Base-by-base conservation (phyloP, 768 basidiomycete species). In the Podaxis mareebaensis region DNA sequence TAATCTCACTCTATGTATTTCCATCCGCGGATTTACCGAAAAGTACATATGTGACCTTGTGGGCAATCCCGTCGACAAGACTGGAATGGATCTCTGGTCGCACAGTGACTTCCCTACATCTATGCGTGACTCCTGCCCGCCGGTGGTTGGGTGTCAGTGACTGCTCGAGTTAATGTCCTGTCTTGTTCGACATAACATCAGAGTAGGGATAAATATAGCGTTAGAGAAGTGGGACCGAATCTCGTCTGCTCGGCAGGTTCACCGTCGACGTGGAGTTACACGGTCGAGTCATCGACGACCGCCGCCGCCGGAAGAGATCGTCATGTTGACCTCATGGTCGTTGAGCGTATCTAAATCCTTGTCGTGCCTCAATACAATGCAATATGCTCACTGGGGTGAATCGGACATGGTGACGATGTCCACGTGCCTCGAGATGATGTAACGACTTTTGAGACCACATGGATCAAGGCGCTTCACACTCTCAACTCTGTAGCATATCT, bases 11-110 rank as follows among this genome's bases (percentile, higher is more conserved):
- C 30, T 39, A 30, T 26, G 7, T 24, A 53, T 33, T 48, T 11
- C 4, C 10, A 38, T 51, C 59, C 56, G 56, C 40, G 17, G 28
- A 57, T 57, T 28, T 30, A 42, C 56, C 56, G 56, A 57, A 42
- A 57, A 22, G 33, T 33, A 33, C 6, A 51, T 28, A 24, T 24
- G 20, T 28, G 56, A 39, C 22, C 33, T 54, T 33, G 53, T 11
- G 30, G 17, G 54, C 38, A 55, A 22, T 40, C 12, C 38, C 20
- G 17, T 33, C 20, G 28, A n/a, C 12, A 36, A 11, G 20, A 20
- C 55, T 55, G 28, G 30, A 33, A 30, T 22, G n/a, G 20, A 28
- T 38, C 8, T 38, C 36, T 53, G 53, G n/a, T 39, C 30, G 30
- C 30, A 33, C 30, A 8, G 33, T 33, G 33, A 33, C 33, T 33